Evolutionary conservation across 2,329 filamentous ascomycete species (phyloP).

Genomic region (Diaporthe sp.): DNA sequence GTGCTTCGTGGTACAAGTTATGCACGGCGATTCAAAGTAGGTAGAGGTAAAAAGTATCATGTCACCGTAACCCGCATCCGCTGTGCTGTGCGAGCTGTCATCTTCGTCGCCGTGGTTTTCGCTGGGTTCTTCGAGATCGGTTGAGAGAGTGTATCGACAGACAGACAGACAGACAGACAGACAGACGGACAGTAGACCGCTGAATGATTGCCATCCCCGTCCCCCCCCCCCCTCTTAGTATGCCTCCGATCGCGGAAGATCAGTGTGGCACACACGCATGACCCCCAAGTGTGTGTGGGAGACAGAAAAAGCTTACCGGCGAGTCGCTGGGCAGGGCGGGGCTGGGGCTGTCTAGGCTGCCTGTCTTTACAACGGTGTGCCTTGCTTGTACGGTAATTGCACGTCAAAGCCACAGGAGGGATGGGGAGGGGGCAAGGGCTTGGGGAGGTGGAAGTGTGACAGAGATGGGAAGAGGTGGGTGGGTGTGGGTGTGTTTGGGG

Average conservation of each 20-base stretch:
- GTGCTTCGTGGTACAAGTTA: slow-evolving; percentile 14
- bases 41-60: background rate
- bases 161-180: background rate
- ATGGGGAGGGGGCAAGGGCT: background rate
- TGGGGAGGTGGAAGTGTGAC: background rate
- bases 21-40: background rate
- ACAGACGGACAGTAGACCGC: background rate
- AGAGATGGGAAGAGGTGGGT: background rate
- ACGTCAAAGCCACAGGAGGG: slow-evolving; percentile 25
- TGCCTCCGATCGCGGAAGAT: background rate
- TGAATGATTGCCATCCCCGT: background rate
- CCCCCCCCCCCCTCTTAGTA: too few species aligned
- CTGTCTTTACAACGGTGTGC: slow-evolving; percentile 22
- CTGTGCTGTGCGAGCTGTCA: background rate
- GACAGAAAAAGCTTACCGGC: background rate
- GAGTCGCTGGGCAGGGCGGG: background rate
- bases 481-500: background rate
- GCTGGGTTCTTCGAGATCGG: background rate
- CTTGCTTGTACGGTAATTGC: slow-evolving; percentile 30
- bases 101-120: background rate
- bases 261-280: background rate
- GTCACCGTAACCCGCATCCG: background rate
- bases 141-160: background rate
- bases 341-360: background rate
- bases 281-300: background rate